Conservation (phyloP, 1,284 basidiomycete species). For the Ceratobasidium sp. region DNA sequence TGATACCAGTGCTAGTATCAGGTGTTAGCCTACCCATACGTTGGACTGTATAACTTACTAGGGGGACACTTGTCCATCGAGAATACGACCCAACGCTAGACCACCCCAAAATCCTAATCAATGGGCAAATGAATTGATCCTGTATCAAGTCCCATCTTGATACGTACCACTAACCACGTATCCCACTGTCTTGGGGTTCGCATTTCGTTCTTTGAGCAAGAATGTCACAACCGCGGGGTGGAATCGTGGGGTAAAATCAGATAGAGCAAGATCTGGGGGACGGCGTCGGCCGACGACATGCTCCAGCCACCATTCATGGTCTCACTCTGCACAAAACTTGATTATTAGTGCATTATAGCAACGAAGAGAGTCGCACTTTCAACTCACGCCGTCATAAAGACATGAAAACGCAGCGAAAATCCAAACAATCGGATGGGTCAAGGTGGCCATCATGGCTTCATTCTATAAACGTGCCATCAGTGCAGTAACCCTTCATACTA, state of each 20-base stretch:
- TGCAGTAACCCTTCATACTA: conserved; percentile 38
- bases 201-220: conserved; percentile 57
- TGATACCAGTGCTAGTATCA: conserved; percentile 41
- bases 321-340: conserved; percentile 51
- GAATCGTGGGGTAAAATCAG: not conserved
- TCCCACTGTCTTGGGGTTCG: conserved; percentile 61
- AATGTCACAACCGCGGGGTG: conserved; percentile 15
- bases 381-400: conserved; percentile 59
- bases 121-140: not conserved
- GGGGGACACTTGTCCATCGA: conserved; percentile 58
- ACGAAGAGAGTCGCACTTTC: too few species aligned
- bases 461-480: not conserved
- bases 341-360: not conserved
- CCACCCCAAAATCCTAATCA: conserved; percentile 60
- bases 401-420: conserved; percentile 56
- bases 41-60: conserved; percentile 48
- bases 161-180: conserved; percentile 60
- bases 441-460: conserved; percentile 49
- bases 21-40: too few species aligned
- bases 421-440: conserved; percentile 56
- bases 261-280: not conserved
- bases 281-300: conserved; percentile 45
- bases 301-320: conserved; percentile 62
- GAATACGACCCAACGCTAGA: conserved; percentile 57
- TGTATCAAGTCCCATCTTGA: not conserved